Base-by-base conservation (phyloP, 495 filamentous ascomycete genomes). In the Podospora sp. region DNA sequence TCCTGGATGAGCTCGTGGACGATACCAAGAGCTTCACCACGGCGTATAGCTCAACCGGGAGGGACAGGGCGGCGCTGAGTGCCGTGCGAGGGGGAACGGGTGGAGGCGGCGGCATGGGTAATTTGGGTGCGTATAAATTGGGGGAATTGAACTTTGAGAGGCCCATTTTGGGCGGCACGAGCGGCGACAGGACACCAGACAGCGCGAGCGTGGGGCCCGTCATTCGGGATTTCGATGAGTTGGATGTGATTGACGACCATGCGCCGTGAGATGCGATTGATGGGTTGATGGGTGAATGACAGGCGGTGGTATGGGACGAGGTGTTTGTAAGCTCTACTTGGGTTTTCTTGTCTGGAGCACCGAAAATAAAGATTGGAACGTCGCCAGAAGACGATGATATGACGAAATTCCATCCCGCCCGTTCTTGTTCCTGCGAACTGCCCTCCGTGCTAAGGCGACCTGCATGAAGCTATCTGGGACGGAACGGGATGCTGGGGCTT, bases 221-320 rank as follows among this genome's bases (percentile, higher is more conserved):
- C 60, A 81, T 82, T 55, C 69, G 76, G 65, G 80, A 82, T 65
- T 82, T 82, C 67, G 80, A 82, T 57, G 80, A 79, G 68, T 68
- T 82, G 50, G 77, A 78, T 52, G 72, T 74, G 53, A 72, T 75
- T 63, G 72, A 72, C 68, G 59, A 62, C 27, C 68, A 70, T 25
- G 72, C 49, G 40, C 67, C 70, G 49, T 74, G 62, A 71, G 36
- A 0, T 9, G n/a, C 26, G 16, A 20, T n/a, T 14, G 21, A 35
- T 24, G n/a, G n/a, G 53, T 6, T 24, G n/a, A 3, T n/a, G 53
- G 24, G 6, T 22, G 53, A 14, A 9, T 27, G 24, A 26, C 24
- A 12, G 24, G 21, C n/a, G 21, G 36, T 21, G 36, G 36, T 50
- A 21, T 3, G 29, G 29, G 29, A 33, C 8, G 8, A 8, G 22